These are phyloP conservation scores for Malus fusca DNA, from an alignment of 306 rosid genomes.

Conservation along the genomic window DNA sequence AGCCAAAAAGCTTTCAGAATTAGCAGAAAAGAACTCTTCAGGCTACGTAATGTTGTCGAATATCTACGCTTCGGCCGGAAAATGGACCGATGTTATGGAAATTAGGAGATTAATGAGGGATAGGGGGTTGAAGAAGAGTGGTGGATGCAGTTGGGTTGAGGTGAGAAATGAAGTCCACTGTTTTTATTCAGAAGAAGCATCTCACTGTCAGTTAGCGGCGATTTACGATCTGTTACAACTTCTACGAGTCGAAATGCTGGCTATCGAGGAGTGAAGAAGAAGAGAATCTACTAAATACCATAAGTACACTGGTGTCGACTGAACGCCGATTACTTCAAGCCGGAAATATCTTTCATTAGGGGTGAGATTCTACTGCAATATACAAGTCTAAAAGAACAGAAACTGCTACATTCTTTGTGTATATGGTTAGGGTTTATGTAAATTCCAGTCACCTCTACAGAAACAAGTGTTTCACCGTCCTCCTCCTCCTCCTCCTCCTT, in stretches of 20 bases:
- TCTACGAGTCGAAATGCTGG: not conserved
- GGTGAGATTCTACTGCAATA: not conserved
- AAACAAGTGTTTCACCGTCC: too few relatives aligned
- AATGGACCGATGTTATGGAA: slow-evolving; percentile 1
- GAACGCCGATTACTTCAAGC: not conserved
- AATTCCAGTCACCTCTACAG: not conserved
- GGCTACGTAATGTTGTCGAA: slow-evolving; percentile 3
- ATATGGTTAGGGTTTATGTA: not conserved
- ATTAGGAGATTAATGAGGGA: slow-evolving; percentile 3
- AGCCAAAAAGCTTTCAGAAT: slow-evolving; percentile 1
- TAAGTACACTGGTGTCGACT: not conserved
- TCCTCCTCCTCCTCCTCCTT: too few relatives aligned
- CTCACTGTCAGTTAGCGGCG: slow-evolving; percentile 2
- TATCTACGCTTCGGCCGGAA: slow-evolving; percentile 1
- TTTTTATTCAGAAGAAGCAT: slow-evolving; percentile 7
- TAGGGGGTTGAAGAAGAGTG: slow-evolving; percentile 1
- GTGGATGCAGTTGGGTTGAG: slow-evolving; percentile 9
- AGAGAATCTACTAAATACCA: not conserved
- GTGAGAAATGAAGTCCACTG: not conserved
- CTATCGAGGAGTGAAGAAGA: not conserved
- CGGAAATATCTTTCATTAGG: not conserved
- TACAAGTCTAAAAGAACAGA: not conserved
- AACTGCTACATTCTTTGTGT: not conserved
- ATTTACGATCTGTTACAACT: not conserved
- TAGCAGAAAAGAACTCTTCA: not conserved